phyloP scores from a whole-genome alignment of 164 flowering plant species.

The Kalanchoe fedtschenkoi region DNA sequence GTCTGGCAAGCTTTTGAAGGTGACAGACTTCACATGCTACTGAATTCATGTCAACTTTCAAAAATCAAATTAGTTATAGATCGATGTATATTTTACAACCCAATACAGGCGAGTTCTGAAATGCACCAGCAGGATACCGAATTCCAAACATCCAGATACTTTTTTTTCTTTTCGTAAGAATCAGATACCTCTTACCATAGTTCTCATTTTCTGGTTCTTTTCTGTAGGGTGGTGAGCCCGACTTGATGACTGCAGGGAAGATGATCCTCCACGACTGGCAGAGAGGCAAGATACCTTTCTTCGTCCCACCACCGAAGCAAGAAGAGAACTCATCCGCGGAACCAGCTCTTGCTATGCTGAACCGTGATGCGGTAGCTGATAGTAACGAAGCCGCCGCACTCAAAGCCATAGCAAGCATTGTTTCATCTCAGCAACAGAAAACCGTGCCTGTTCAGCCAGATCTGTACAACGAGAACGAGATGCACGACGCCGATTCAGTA shows the following conservation, averaged over 20 bases:
- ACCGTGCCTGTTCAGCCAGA: conserved; percentile 70
- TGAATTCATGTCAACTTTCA: not conserved
- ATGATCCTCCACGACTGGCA: conserved; percentile 99
- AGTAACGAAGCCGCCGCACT: conserved; percentile 28
- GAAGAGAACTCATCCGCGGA: conserved; percentile 30
- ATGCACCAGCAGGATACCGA: not conserved
- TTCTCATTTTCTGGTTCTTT: not conserved
- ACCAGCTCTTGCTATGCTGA: conserved; percentile 17
- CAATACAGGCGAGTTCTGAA: too few species aligned
- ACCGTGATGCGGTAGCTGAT: conserved; percentile 22
- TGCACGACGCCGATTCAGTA: conserved; percentile 6
- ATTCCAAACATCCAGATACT: not conserved
- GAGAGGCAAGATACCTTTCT: conserved; percentile 90
- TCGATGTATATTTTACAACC: too few species aligned
- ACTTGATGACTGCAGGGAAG: conserved; percentile 75
- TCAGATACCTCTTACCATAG: not conserved
- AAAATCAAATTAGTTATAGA: too few species aligned
- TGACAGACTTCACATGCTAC: conserved; percentile 12
- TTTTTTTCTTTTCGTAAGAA: not conserved
- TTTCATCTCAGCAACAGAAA: conserved; percentile 63
- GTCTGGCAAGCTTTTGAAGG: conserved; percentile 82
- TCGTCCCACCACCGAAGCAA: conserved; percentile 65
- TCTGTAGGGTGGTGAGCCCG: conserved; percentile 91
- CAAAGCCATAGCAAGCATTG: conserved; percentile 62
- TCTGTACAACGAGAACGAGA: conserved; percentile 48